Evolutionary conservation across 495 filamentous ascomycete genomes (phyloP).

Genomic region (Beverwykella pulmonaria): DNA sequence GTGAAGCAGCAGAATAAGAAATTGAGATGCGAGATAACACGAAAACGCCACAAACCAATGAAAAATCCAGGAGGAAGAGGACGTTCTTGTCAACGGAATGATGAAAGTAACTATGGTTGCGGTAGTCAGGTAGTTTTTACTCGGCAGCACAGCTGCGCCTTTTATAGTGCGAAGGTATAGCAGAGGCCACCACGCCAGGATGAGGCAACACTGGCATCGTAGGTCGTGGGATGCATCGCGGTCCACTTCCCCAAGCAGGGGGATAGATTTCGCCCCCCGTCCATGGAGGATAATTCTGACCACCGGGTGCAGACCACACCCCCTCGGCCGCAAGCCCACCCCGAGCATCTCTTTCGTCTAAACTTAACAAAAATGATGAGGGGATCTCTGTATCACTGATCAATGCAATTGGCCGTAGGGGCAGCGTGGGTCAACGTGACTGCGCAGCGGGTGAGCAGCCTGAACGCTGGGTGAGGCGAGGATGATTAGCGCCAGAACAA

Average conservation of each 20-base stretch:
- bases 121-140: slow-evolving; percentile 5
- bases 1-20: slow-evolving; percentile 2
- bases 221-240: background rate
- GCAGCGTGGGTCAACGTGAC: slow-evolving; percentile 1
- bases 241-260: too few species aligned
- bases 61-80: background rate
- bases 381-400: background rate
- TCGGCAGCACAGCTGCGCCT: background rate
- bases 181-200: background rate
- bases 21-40: slow-evolving; percentile 14
- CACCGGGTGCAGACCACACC: background rate
- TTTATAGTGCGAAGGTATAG: slow-evolving; percentile 5
- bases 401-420: background rate
- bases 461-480: slow-evolving; percentile 4
- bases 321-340: background rate
- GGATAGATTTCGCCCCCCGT: slow-evolving; percentile 3
- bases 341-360: slow-evolving; percentile 10
- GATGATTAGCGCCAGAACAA: too few species aligned
- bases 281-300: slow-evolving; percentile 1
- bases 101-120: background rate
- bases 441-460: slow-evolving; percentile 9
- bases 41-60: background rate
- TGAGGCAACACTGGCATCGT: background rate
- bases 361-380: slow-evolving; percentile 1
- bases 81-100: too few species aligned